Percentiles rank a stretch among this genome's conserved stretches.
Conservation (phyloP, 169 alveolate species). For the Cryptosporidium sp. region DNA sequence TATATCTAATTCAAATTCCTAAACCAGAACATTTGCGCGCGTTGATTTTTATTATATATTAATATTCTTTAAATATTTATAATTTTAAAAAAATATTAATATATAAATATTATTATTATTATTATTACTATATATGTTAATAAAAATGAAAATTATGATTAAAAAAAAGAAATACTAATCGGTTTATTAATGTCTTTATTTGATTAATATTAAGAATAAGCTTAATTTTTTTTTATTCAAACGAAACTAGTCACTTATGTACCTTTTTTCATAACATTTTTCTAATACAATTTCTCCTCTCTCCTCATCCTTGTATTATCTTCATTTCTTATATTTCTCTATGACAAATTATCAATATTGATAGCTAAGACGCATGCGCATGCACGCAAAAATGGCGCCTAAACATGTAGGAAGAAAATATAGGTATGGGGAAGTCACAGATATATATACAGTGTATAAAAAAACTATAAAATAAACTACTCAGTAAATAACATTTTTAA, state of each 20-base stretch:
- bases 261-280: too few species aligned
- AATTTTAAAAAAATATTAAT: too few species aligned
- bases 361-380: constrained; percentile 23
- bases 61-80: too few species aligned
- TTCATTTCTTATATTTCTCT: not conserved
- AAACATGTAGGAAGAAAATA: constrained; percentile 31
- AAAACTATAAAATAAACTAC: not conserved
- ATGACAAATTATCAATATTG: not conserved
- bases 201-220: too few species aligned
- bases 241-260: too few species aligned
- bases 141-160: too few species aligned
- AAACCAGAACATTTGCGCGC: not conserved
- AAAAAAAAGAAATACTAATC: too few species aligned
- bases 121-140: too few species aligned
- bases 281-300: too few species aligned
- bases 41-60: too few species aligned
- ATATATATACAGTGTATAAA: not conserved
- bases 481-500: not conserved
- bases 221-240: not conserved
- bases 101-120: too few species aligned
- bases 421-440: constrained; percentile 20
- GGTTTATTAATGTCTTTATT: too few species aligned
- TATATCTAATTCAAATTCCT: not conserved
- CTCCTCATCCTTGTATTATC: not conserved
- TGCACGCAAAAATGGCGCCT: constrained; percentile 20